phyloP scores from a whole-genome alignment of 106 monocot species.

The Dendrobium nobile region DNA sequence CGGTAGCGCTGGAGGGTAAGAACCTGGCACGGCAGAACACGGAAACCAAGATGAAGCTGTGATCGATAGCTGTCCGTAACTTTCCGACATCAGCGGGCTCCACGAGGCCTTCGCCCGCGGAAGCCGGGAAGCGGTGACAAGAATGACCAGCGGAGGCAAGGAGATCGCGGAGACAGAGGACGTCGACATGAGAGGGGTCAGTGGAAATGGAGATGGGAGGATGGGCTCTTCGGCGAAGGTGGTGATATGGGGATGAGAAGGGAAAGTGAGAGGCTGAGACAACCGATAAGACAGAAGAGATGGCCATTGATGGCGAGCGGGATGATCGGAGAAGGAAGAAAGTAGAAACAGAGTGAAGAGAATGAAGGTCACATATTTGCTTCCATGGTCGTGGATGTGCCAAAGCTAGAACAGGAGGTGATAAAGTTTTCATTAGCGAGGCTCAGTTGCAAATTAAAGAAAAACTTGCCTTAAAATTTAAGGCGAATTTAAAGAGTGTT shows the following conservation, averaged over 20 bases:
- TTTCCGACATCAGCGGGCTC: slow-evolving; percentile 42
- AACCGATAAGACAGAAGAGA: slow-evolving; percentile 6
- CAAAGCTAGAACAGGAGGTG: no score
- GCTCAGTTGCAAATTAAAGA: no score
- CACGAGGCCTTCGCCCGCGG: slow-evolving; percentile 25
- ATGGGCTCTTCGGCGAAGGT: slow-evolving; percentile 7
- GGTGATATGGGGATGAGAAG: slow-evolving; percentile 10
- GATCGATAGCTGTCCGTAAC: slow-evolving; percentile 42
- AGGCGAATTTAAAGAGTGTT: no score
- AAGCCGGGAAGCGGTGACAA: slow-evolving; percentile 55
- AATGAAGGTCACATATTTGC: no score
- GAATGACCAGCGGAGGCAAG: slow-evolving; percentile 46
- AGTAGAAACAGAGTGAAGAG: not conserved
- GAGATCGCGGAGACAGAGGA: slow-evolving; percentile 50
- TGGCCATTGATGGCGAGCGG: not conserved
- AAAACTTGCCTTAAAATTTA: no score
- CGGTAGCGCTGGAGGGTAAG: not conserved
- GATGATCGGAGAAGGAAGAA: not conserved
- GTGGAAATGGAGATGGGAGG: slow-evolving; percentile 74
- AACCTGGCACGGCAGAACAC: slow-evolving; percentile 44
- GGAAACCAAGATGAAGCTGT: slow-evolving; percentile 76
- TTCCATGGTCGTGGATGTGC: no score
- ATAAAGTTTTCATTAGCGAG: no score
- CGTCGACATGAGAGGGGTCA: slow-evolving; percentile 42
- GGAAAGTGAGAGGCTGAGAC: slow-evolving; percentile 2